Conservation (phyloP, 1,284 basidiomycete species). For the Testicularia cyperi region DNA sequence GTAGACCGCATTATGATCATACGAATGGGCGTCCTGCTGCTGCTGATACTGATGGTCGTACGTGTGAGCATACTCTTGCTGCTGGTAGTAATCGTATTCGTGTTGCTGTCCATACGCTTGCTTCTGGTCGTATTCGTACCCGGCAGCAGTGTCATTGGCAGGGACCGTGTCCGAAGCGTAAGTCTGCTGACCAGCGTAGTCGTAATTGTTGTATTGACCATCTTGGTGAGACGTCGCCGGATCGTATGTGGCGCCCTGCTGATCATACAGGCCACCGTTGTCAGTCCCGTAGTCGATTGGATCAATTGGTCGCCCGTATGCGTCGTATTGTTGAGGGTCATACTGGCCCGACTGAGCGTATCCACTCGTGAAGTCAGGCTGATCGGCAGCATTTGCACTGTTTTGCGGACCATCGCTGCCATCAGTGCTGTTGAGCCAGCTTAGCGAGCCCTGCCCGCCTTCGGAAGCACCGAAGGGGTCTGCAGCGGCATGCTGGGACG, state of each 20-base stretch:
- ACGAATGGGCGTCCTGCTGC: too few relatives aligned
- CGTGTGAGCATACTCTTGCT: too few relatives aligned
- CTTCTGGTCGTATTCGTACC: not conserved
- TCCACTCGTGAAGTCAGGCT: not conserved
- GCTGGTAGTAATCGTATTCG: not conserved
- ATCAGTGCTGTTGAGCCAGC: constrained; percentile 11
- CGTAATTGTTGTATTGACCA: constrained; percentile 2
- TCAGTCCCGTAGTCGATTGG: constrained; percentile 1
- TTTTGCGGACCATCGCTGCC: not conserved
- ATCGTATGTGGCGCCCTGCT: constrained; percentile 15
- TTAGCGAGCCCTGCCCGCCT: constrained; percentile 24
- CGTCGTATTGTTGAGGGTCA: constrained; percentile 12
- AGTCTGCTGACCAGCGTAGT: constrained; percentile 15
- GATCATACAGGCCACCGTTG: constrained; percentile 10
- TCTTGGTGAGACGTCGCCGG: constrained; percentile 13
- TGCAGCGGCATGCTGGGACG: not conserved
- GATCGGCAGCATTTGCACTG: not conserved
- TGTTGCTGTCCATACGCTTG: constrained; percentile 8
- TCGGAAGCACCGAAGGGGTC: constrained; percentile 11
- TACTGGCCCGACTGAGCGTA: not conserved
- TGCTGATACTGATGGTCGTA: too few relatives aligned
- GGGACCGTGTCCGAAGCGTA: too few relatives aligned
- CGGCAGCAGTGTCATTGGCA: too few relatives aligned
- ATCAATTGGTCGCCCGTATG: constrained; percentile 21
- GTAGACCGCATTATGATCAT: too few relatives aligned